phyloP scores from a whole-genome alignment of 371 early-diverging fungal species.

The Zopfochytrium polystomum region DNA sequence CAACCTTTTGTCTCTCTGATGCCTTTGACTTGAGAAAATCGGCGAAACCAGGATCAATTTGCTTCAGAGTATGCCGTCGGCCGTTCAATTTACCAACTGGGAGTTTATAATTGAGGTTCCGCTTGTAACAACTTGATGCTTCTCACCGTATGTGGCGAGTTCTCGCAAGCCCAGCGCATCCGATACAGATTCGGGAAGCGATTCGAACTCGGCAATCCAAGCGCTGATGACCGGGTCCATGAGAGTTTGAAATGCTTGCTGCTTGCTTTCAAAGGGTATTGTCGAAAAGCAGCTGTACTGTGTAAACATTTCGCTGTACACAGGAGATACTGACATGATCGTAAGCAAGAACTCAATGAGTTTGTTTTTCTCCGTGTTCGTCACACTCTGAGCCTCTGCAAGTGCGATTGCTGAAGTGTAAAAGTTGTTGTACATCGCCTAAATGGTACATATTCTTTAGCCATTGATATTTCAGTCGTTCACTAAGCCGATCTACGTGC shows the following conservation, averaged over 20 bases:
- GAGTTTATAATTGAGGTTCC: no score
- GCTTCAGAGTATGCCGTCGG: no score
- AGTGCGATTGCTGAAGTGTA: conserved; percentile 27
- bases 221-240: neutral
- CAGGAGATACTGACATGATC: conserved; percentile 29
- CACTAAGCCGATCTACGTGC: conserved; percentile 21
- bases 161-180: no score
- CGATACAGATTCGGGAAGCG: no score
- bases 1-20: no score
- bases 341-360: conserved; percentile 45
- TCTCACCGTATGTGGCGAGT: no score
- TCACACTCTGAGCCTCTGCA: conserved; percentile 20
- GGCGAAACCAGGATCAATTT: no score
- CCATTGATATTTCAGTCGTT: neutral
- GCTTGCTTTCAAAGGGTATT: conserved; percentile 7
- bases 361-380: conserved; percentile 31
- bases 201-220: neutral
- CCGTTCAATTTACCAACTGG: no score
- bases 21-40: no score
- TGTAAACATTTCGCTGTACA: neutral
- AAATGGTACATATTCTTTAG: neutral
- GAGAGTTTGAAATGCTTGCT: conserved; percentile 5
- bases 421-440: conserved; percentile 40
- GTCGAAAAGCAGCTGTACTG: conserved; percentile 16
- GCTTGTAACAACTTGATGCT: no score